phyloP scores from a whole-genome alignment of 176 grass and related monocot genomes.

The Aechmea fasciata region DNA sequence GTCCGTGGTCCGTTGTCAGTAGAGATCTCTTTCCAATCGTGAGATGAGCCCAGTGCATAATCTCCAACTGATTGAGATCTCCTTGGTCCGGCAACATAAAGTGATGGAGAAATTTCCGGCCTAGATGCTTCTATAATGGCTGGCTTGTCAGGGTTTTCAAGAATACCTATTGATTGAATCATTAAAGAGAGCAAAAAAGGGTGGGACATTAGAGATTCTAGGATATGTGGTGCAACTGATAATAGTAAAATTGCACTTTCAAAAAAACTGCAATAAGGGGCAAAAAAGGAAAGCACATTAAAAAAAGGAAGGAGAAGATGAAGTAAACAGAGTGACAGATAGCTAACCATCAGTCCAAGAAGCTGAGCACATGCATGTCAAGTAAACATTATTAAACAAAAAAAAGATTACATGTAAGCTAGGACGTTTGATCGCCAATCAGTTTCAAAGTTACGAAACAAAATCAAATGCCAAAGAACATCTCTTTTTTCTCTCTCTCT shows the following conservation, averaged over 20 bases:
- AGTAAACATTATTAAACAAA: neutral
- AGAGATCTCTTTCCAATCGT: conserved; percentile 11
- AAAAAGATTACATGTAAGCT: neutral
- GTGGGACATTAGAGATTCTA: neutral
- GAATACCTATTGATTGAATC: conserved; percentile 27
- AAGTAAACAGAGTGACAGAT: neutral
- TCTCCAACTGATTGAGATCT: conserved; percentile 52
- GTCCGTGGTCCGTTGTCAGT: neutral
- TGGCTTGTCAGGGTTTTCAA: conserved; percentile 39
- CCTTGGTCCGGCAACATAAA: conserved; percentile 48
- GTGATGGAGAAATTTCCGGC: conserved; percentile 24
- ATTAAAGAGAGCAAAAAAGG: conserved; percentile 8
- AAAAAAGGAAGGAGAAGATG: neutral
- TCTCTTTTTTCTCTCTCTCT: neutral
- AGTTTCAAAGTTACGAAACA: neutral
- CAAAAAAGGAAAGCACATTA: neutral
- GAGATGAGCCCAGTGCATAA: conserved; percentile 26
- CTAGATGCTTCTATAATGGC: conserved; percentile 28
- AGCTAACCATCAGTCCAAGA: neutral
- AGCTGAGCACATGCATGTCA: neutral
- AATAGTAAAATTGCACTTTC: neutral
- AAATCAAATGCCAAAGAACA: neutral
- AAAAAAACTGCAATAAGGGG: neutral
- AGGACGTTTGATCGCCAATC: neutral
- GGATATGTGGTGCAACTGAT: conserved; percentile 4